Percentiles rank a stretch among this genome's conserved stretches.
Evolutionary conservation across 352 stramenopile genomes (phyloP).

Genomic region (Phytophthora meadii): DNA sequence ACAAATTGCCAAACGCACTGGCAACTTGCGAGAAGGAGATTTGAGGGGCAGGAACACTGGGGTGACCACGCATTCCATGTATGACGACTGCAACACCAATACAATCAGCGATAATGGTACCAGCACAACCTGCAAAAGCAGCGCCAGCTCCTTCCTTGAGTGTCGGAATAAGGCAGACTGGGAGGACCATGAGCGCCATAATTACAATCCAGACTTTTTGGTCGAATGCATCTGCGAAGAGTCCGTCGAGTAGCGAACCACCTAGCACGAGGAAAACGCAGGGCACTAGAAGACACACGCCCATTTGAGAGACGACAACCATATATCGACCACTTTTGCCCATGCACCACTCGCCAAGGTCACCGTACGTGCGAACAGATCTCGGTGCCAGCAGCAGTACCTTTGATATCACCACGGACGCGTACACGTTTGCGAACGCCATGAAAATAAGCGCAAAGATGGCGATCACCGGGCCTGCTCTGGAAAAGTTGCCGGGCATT

Average conservation of each 20-base stretch:
- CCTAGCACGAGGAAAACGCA: slow-evolving; percentile 54
- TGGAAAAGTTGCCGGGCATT: slow-evolving; percentile 55
- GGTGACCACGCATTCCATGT: slow-evolving; percentile 55
- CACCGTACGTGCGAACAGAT: slow-evolving; percentile 49
- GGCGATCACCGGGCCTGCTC: slow-evolving; percentile 39
- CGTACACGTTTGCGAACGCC: slow-evolving; percentile 50
- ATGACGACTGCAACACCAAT: slow-evolving; percentile 51
- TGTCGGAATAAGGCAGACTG: slow-evolving; percentile 47
- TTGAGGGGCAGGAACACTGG: slow-evolving; percentile 39
- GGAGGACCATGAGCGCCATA: slow-evolving; percentile 46
- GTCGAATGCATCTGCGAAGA: slow-evolving; percentile 45
- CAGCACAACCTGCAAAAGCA: slow-evolving; percentile 45
- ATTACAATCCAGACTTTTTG: slow-evolving; percentile 49
- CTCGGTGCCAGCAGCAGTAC: slow-evolving; percentile 50
- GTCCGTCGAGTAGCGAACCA: slow-evolving; percentile 4
- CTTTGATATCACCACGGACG: slow-evolving; percentile 45
- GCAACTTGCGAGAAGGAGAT: slow-evolving; percentile 56
- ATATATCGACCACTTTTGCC: slow-evolving; percentile 45
- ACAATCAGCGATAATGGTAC: slow-evolving; percentile 48
- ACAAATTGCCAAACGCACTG: slow-evolving; percentile 60
- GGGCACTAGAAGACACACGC: slow-evolving; percentile 27
- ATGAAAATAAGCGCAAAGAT: slow-evolving; percentile 52
- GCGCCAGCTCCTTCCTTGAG: slow-evolving; percentile 47
- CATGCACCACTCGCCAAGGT: slow-evolving; percentile 62
- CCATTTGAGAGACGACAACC: slow-evolving; percentile 40